Conservation (phyloP, 2,329 filamentous ascomycete species). For the Coniochaeta sp. region DNA sequence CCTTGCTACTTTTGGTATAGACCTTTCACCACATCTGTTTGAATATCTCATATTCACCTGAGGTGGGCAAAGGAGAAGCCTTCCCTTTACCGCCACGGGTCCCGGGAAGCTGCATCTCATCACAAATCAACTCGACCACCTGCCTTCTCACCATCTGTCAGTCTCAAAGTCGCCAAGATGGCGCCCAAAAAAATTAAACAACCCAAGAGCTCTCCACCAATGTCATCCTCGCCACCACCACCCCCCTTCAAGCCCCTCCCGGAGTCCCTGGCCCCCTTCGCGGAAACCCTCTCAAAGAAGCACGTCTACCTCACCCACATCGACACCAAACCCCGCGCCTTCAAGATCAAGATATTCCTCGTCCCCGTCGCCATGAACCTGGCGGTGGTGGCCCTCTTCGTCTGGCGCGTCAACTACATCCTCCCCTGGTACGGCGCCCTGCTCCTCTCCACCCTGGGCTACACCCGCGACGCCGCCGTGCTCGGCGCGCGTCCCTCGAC, state of each 20-base stretch:
- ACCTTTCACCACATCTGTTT: not conserved
- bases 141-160: not conserved
- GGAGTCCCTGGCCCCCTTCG: constrained; percentile 55
- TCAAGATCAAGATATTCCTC: constrained; percentile 78
- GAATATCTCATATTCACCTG: too few relatives aligned
- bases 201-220: not conserved
- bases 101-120: not conserved
- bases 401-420: constrained; percentile 62
- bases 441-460: constrained; percentile 55
- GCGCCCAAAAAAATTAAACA: not conserved
- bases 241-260: constrained; percentile 62
- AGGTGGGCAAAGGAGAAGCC: not conserved
- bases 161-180: not conserved
- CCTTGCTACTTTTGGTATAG: not conserved
- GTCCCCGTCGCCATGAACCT: constrained; percentile 74
- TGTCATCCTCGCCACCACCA: not conserved
- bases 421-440: constrained; percentile 67
- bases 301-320: constrained; percentile 82
- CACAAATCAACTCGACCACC: not conserved
- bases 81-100: not conserved
- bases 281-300: constrained; percentile 55
- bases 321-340: constrained; percentile 59
- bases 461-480: constrained; percentile 54
- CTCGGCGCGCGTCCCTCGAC: constrained; percentile 36
- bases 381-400: constrained; percentile 54